phyloP scores from a whole-genome alignment of 371 early-diverging fungal species.

The Blyttiomyces sp. region DNA sequence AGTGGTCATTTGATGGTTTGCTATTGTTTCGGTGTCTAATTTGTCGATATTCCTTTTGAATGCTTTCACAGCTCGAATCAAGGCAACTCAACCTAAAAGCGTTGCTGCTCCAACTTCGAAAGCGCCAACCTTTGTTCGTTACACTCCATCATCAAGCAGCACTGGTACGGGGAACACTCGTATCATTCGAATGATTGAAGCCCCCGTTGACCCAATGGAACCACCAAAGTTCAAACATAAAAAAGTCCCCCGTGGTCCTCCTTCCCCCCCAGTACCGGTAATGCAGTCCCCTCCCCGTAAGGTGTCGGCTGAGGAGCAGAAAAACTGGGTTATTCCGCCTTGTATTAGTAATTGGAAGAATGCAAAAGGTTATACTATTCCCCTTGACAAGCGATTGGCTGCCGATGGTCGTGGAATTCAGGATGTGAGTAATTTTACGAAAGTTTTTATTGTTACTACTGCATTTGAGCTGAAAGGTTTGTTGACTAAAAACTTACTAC shows the following conservation, averaged over 20 bases:
- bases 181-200: slow-evolving; percentile 91
- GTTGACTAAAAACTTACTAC: not conserved
- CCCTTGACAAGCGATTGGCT: slow-evolving; percentile 95
- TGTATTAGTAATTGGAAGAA: slow-evolving; percentile 99
- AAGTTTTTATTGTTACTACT: not conserved
- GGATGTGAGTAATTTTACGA: slow-evolving; percentile 50
- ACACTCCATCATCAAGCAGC: slow-evolving; percentile 77
- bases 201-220: slow-evolving; percentile 93
- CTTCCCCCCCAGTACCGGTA: slow-evolving; percentile 94
- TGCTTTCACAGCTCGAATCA: slow-evolving; percentile 58
- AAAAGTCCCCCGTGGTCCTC: slow-evolving; percentile 83
- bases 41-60: no score
- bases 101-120: slow-evolving; percentile 36
- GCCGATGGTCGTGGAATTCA: slow-evolving; percentile 94
- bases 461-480: not conserved
- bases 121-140: slow-evolving; percentile 81
- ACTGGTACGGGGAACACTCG: slow-evolving; percentile 43
- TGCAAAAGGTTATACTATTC: slow-evolving; percentile 96
- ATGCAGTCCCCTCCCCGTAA: slow-evolving; percentile 96
- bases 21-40: no score
- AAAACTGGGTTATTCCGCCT: slow-evolving; percentile 95
- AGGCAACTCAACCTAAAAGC: slow-evolving; percentile 66
- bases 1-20: not conserved
- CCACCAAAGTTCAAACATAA: slow-evolving; percentile 90
- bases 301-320: slow-evolving; percentile 89